Evolutionary conservation across 1,139 yeast genomes (phyloP).

Genomic region (Komagataea norvegica): DNA sequence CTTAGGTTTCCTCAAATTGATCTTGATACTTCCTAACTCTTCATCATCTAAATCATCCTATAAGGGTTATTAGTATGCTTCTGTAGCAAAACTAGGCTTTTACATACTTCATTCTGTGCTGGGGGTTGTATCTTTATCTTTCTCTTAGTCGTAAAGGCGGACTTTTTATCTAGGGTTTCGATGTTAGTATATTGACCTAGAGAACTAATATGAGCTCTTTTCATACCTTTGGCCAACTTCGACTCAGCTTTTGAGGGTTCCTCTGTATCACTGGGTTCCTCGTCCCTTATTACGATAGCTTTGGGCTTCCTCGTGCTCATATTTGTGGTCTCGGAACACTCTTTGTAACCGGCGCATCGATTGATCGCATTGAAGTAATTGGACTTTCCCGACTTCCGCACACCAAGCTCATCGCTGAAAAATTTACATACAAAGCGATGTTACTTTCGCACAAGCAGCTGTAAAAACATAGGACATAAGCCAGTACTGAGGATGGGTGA

Average conservation of each 20-base stretch:
- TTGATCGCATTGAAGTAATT: not conserved
- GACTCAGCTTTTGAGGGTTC: not conserved
- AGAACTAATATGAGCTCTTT: no score
- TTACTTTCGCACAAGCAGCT: not conserved
- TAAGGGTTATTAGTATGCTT: not conserved
- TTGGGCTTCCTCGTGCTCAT: constrained; percentile 20
- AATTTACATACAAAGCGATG: not conserved
- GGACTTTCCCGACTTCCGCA: constrained; percentile 1
- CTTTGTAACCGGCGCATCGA: not conserved
- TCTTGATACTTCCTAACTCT: not conserved
- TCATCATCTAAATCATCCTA: constrained; percentile 3
- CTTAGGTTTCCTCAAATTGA: constrained; percentile 1
- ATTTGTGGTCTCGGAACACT: not conserved
- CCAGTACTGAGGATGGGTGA: constrained; percentile 11
- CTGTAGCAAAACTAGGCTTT: no score
- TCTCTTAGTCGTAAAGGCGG: no score
- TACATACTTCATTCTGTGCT: not conserved
- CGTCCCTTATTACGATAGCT: constrained; percentile 13
- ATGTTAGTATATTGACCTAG: not conserved
- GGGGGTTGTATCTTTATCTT: constrained; percentile 4
- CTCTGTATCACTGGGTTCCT: constrained; percentile 5
- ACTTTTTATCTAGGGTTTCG: no score
- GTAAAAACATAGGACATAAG: no score
- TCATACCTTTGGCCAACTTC: no score
- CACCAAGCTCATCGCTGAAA: constrained; percentile 8